Conservation (phyloP, 805 yeast genomes). For the Candida parachauliodes region DNA sequence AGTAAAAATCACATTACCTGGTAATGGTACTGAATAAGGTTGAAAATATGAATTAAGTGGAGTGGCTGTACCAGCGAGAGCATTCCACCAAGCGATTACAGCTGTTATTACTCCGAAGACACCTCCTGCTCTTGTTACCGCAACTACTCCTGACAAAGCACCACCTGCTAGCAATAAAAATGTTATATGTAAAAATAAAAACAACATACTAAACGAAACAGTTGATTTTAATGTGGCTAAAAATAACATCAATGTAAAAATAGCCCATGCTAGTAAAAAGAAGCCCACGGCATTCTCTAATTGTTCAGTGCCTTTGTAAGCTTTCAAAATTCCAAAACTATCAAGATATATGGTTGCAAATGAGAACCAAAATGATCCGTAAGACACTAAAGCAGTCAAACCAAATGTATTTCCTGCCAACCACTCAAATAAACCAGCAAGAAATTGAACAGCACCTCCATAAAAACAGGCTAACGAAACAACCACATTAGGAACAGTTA, state of each 20-base stretch:
- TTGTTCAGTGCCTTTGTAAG: constrained; percentile 39
- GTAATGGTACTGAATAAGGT: constrained; percentile 41
- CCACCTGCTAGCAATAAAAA: constrained; percentile 54
- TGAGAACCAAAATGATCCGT: constrained; percentile 70
- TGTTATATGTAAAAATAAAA: constrained; percentile 50
- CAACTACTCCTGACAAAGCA: constrained; percentile 41
- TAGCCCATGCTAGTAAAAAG: constrained; percentile 58
- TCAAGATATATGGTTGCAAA: constrained; percentile 57
- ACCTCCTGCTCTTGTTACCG: constrained; percentile 57
- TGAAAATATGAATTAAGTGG: constrained; percentile 55
- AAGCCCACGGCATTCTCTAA: constrained; percentile 54
- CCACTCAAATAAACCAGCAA: constrained; percentile 67
- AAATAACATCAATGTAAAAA: constrained; percentile 54
- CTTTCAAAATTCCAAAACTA: constrained; percentile 56
- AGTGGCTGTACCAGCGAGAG: constrained; percentile 60
- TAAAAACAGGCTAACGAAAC: constrained; percentile 58
- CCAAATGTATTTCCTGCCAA: constrained; percentile 65
- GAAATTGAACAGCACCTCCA: constrained; percentile 58
- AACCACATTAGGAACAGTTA: constrained; percentile 49
- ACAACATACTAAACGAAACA: constrained; percentile 56
- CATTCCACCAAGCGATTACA: constrained; percentile 58
- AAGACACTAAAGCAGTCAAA: constrained; percentile 58
- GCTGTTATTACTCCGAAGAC: constrained; percentile 56
- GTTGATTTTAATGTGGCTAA: constrained; percentile 62
- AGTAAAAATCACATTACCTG: constrained; percentile 9